Evolutionary conservation across 2,329 filamentous ascomycete species (phyloP).

Genomic region (Calonectria leucothoes): DNA sequence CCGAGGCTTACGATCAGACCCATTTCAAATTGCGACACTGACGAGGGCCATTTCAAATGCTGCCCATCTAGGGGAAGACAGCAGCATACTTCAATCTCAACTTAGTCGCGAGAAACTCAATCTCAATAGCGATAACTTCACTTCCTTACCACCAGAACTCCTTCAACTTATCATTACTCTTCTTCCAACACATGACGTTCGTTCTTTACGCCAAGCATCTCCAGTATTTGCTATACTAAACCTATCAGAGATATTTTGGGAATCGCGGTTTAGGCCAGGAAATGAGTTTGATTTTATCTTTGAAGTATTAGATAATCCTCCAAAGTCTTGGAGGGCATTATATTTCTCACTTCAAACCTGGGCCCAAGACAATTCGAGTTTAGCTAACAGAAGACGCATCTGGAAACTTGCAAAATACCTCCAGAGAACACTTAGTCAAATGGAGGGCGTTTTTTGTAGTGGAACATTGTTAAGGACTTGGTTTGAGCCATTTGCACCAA

Average conservation of each 20-base stretch:
- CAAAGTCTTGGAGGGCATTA: constrained; percentile 19
- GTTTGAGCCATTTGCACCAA: constrained; percentile 3
- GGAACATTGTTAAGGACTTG: constrained; percentile 3
- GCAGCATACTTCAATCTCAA: not conserved
- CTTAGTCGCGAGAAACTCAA: not conserved
- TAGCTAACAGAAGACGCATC: constrained; percentile 24
- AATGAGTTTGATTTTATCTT: constrained; percentile 22
- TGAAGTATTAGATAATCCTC: constrained; percentile 13
- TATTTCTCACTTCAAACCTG: constrained; percentile 17
- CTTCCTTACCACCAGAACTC: constrained; percentile 21
- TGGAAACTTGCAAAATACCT: constrained; percentile 13
- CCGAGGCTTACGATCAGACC: constrained; percentile 4
- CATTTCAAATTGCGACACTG: constrained; percentile 15
- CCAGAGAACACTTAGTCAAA: constrained; percentile 6
- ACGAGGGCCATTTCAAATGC: not conserved
- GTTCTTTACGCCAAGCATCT: constrained; percentile 26
- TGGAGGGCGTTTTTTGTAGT: constrained; percentile 19
- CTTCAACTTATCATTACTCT: constrained; percentile 17
- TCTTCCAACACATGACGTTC: constrained; percentile 17
- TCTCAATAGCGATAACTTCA: constrained; percentile 16
- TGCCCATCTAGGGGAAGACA: not conserved
- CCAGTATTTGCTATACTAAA: constrained; percentile 16
- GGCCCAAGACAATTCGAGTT: not conserved
- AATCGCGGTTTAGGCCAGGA: constrained; percentile 18
- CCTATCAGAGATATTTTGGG: constrained; percentile 27